phyloP scores from a whole-genome alignment of 106 monocot genomes.

The Allium fistulosum region DNA sequence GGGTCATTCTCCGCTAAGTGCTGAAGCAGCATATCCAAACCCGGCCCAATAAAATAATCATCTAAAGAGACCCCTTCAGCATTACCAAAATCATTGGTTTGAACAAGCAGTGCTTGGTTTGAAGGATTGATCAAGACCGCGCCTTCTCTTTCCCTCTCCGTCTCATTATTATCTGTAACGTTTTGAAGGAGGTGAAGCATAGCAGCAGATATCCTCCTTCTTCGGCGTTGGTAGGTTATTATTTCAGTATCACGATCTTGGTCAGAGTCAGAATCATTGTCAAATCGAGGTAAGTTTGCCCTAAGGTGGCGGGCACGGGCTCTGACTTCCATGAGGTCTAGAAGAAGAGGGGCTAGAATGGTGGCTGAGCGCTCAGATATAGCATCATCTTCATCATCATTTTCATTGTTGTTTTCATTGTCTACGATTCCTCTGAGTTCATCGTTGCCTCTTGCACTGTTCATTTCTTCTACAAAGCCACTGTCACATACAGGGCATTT shows the following conservation, averaged over 20 bases:
- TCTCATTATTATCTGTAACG: too few relatives aligned
- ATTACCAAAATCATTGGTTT: too few relatives aligned
- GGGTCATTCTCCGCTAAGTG: too few relatives aligned
- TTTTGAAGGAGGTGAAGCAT: too few relatives aligned
- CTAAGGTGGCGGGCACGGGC: not conserved
- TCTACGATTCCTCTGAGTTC: not conserved
- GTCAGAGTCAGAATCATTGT: not conserved
- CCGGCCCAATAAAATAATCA: too few relatives aligned
- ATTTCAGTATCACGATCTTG: not conserved
- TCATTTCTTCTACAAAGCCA: not conserved
- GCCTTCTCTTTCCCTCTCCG: too few relatives aligned
- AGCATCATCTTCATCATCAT: not conserved
- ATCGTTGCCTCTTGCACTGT: not conserved
- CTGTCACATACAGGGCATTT: slow-evolving; percentile 2
- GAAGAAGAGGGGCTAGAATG: not conserved
- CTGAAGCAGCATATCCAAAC: too few relatives aligned
- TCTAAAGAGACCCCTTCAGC: too few relatives aligned
- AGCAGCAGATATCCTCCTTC: not conserved
- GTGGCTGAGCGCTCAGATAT: not conserved
- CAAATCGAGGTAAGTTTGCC: not conserved
- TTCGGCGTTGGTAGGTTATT: not conserved
- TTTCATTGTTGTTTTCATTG: not conserved
- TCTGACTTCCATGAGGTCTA: not conserved
- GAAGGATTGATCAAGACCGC: too few relatives aligned
- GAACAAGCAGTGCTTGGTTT: too few relatives aligned